Evolutionary conservation across 305 asterid genomes (phyloP).

Genomic region (Fraxinus floribunda): DNA sequence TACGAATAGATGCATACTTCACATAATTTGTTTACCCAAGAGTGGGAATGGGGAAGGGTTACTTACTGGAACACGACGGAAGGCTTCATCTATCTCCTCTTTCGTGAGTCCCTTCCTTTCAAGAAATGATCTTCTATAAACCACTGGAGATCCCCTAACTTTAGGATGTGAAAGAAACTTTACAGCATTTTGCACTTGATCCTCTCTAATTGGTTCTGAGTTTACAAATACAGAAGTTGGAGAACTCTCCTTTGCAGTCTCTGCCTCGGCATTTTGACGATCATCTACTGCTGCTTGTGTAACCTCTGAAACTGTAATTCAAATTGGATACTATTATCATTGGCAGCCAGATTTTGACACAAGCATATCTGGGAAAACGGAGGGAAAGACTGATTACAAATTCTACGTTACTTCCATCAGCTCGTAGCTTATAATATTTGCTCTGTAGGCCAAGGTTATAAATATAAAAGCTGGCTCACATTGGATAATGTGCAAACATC

Average conservation of each 20-base stretch:
- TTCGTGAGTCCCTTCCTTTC: conserved; percentile 97
- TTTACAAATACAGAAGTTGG: conserved; percentile 85
- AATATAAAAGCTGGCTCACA: conserved; percentile 1
- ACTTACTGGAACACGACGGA: conserved; percentile 91
- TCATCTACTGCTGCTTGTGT: conserved; percentile 36
- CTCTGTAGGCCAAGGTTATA: neutral
- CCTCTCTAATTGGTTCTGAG: conserved; percentile 93
- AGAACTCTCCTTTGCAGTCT: conserved; percentile 55
- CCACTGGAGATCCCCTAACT: conserved; percentile 92
- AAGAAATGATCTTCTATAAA: conserved; percentile 96
- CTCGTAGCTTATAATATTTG: neutral
- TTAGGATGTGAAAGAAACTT: conserved; percentile 97
- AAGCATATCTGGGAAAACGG: neutral
- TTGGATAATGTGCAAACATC: neutral
- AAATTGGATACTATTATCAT: conserved; percentile 18
- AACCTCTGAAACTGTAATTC: conserved; percentile 46
- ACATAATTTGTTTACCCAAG: conserved; percentile 1
- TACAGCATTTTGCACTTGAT: conserved; percentile 90
- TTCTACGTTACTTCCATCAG: neutral
- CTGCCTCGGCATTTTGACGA: conserved; percentile 39
- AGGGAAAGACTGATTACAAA: neutral
- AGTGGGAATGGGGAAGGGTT: conserved; percentile 4
- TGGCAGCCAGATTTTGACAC: conserved; percentile 2
- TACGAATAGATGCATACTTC: neutral
- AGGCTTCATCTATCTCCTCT: conserved; percentile 99